Percentiles rank a stretch among this genome's conserved stretches.
These are phyloP conservation scores for Penicillium pancosmium DNA, from an alignment of 495 filamentous ascomycete genomes.

Conservation along the genomic window DNA sequence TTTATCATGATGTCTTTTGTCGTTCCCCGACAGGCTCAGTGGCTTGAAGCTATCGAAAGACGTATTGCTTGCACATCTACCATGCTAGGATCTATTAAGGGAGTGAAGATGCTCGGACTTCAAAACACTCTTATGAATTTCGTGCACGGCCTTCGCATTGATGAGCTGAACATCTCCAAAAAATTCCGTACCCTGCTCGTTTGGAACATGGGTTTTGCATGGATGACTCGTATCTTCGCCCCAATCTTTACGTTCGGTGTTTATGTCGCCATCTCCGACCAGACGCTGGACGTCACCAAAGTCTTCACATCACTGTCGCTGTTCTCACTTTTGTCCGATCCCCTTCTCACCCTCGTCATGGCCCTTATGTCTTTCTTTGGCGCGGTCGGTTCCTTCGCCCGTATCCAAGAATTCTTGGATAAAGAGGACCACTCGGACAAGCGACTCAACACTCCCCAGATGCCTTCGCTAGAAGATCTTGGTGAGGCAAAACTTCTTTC, in stretches of 20 bases:
- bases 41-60: slow-evolving; percentile 51
- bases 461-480: slow-evolving; percentile 25
- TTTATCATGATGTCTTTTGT: slow-evolving; percentile 40
- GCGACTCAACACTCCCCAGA: slow-evolving; percentile 23
- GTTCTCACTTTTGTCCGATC: slow-evolving; percentile 59
- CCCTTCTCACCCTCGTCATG: slow-evolving; percentile 59
- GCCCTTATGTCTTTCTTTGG: slow-evolving; percentile 54
- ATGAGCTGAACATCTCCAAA: slow-evolving; percentile 60
- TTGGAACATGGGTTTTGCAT: slow-evolving; percentile 56
- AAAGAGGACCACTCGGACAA: slow-evolving; percentile 42
- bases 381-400: slow-evolving; percentile 57
- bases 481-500: slow-evolving; percentile 28
- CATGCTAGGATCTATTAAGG: slow-evolving; percentile 60
- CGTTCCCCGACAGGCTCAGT: slow-evolving; percentile 27
- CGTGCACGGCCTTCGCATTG: slow-evolving; percentile 54
- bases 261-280: slow-evolving; percentile 52
- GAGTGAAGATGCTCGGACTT: slow-evolving; percentile 66
- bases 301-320: slow-evolving; percentile 64
- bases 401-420: slow-evolving; percentile 62
- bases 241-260: slow-evolving; percentile 57
- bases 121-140: slow-evolving; percentile 36
- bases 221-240: slow-evolving; percentile 53
- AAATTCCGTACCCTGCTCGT: slow-evolving; percentile 58
- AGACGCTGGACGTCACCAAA: slow-evolving; percentile 50
- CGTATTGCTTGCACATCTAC: slow-evolving; percentile 53